Evolutionary conservation across 306 rosid genomes (phyloP).

Genomic region (Casuarina equisetifolia): DNA sequence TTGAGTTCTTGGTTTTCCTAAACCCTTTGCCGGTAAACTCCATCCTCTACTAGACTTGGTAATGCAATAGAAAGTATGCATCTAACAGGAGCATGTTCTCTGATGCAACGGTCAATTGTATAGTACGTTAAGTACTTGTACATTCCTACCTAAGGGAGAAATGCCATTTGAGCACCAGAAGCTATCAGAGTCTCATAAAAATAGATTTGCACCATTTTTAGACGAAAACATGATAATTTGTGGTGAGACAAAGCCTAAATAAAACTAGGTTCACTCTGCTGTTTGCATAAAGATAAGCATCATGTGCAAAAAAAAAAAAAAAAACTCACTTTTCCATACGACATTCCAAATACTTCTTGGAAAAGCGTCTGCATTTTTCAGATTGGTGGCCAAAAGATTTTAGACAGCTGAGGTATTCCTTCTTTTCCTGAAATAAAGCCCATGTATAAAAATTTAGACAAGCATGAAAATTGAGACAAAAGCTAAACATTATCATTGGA

Average conservation of each 20-base stretch:
- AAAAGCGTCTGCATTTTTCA: conserved; percentile 76
- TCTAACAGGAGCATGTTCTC: not conserved
- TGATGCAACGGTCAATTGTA: not conserved
- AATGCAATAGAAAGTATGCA: not conserved
- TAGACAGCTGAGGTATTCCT: conserved; percentile 73
- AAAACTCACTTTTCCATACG: conserved; percentile 87
- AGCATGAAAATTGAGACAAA: not conserved
- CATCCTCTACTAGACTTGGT: not conserved
- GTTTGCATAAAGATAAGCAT: not conserved
- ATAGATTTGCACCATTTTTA: too few relatives aligned
- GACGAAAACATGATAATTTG: too few relatives aligned
- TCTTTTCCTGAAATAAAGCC: conserved; percentile 71
- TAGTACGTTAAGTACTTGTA: not conserved
- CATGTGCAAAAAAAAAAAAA: conserved; percentile 3
- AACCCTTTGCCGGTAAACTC: not conserved
- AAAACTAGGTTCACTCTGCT: not conserved
- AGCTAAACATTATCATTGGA: not conserved
- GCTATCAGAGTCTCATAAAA: too few relatives aligned
- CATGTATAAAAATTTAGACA: conserved; percentile 1
- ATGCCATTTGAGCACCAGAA: not conserved
- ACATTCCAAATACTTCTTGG: conserved; percentile 77
- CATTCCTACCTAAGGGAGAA: not conserved
- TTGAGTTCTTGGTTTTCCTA: not conserved
- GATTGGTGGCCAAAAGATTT: conserved; percentile 69
- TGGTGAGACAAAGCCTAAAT: not conserved